Evolutionary conservation across 2,329 filamentous ascomycete species (phyloP).

Genomic region (Biscogniauxia sp.): DNA sequence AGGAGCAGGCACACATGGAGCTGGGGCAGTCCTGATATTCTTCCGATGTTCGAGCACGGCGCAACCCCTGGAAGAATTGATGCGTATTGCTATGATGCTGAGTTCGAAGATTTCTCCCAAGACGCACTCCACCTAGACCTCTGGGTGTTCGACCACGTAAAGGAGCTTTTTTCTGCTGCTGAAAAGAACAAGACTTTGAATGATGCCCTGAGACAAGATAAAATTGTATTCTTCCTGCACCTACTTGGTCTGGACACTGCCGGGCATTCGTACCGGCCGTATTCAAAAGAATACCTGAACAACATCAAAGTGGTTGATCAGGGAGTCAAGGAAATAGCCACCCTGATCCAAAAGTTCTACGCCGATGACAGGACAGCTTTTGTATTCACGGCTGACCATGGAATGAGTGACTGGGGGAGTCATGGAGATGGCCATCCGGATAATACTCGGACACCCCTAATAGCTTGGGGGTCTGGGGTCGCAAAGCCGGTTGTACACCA

Average conservation of each 20-base stretch:
- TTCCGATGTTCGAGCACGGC: constrained; percentile 96
- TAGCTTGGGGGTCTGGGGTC: constrained; percentile 90
- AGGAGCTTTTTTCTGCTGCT: constrained; percentile 78
- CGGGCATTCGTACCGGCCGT: constrained; percentile 82
- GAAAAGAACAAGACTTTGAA: constrained; percentile 74
- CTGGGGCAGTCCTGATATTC: constrained; percentile 96
- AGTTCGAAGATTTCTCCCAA: constrained; percentile 86
- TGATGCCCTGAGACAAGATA: constrained; percentile 72
- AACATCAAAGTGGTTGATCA: constrained; percentile 94
- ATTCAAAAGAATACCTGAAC: constrained; percentile 90
- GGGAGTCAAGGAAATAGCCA: constrained; percentile 80
- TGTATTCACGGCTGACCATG: constrained; percentile 96
- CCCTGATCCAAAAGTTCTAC: constrained; percentile 84
- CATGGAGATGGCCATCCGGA: constrained; percentile 97
- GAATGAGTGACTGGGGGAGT: constrained; percentile 99
- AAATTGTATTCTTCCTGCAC: constrained; percentile 92
- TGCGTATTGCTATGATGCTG: constrained; percentile 77
- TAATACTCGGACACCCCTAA: constrained; percentile 90
- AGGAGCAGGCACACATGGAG: constrained; percentile 96
- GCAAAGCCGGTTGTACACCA: constrained; percentile 65
- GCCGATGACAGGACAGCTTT: constrained; percentile 82
- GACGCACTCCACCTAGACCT: constrained; percentile 79
- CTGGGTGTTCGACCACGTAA: constrained; percentile 96
- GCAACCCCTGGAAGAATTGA: constrained; percentile 84
- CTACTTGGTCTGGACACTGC: constrained; percentile 88